A percentile compares a stretch with the other conserved stretches of the same genome.
Conservation (phyloP, 75 land plant genomes). For the Larix kaempferi region DNA sequence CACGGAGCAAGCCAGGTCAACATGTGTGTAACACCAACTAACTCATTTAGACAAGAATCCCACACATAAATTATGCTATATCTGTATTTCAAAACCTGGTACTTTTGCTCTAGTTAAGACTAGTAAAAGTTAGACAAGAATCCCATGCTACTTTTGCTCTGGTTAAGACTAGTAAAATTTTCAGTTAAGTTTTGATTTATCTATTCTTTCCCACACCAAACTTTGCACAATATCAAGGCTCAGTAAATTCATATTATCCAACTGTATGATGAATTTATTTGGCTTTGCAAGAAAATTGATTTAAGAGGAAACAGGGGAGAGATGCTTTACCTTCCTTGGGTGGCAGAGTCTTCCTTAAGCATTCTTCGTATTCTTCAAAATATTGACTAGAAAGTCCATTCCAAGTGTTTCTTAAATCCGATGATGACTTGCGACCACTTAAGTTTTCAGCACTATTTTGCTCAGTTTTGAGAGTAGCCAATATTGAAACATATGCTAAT, state of each 20-base stretch:
- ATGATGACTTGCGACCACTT: slow-evolving; percentile 34
- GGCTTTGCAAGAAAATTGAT: background rate
- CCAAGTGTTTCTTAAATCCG: slow-evolving; percentile 61
- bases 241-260: background rate
- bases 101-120: too few species aligned
- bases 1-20: too few species aligned
- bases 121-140: too few species aligned
- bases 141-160: background rate
- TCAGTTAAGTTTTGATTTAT: background rate
- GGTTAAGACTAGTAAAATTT: background rate
- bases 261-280: background rate
- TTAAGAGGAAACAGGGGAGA: background rate
- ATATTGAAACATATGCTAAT: slow-evolving; percentile 78
- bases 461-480: slow-evolving; percentile 43
- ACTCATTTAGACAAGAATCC: too few species aligned
- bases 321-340: slow-evolving; percentile 8
- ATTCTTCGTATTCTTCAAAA: slow-evolving; percentile 26
- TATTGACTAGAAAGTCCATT: slow-evolving; percentile 58
- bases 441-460: slow-evolving; percentile 28
- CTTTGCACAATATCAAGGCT: background rate
- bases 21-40: too few species aligned
- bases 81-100: too few species aligned
- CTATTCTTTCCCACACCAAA: background rate
- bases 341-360: slow-evolving; percentile 15
- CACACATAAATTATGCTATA: too few species aligned